Evolutionary conservation across 176 grass and related monocot species (phyloP), one percentile per base, ranked within the genome.

Genomic region (Oryza coarctata): DNA sequence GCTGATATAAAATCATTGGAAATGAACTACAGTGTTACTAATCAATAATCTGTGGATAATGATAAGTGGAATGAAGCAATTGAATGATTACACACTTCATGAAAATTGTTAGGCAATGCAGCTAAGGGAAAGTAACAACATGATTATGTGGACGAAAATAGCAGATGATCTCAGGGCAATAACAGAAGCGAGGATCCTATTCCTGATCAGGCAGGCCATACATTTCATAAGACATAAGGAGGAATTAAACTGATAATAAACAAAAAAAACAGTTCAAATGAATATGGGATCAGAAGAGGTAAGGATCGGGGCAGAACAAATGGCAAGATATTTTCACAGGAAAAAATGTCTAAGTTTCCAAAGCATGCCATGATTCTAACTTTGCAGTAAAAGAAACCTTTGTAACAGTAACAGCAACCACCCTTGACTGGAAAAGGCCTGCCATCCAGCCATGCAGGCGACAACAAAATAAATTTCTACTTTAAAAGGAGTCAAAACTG

Each of bases 261-360:
- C 20, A 85, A 57, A 80, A 70, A 80, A 70, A 52, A 50, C 68
- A 38, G n/a, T n/a, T 13, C 63, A 76, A 43, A 66, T 72, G 68
- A 65, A 65, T 72, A 84, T 65, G 80, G 33, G 11, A 84, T 60
- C 12, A 55, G 45, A 61, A 35, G 2, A 26, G 12, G 12, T 60
- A 83, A 62, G 17, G 28, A 66, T 15, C n/a, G 18, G 2, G 35
- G 36, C 12, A 32, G 65, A 22, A 26, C 27, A 50, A 26, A 75
- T 65, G 22, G 50, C 18, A 8, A 81, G 31, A 76, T 38, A 28
- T 69, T 61, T 34, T 66, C 6, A 62, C 28, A 41, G 13, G 6
- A 31, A 35, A 12, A 27, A 76, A 63, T 27, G 31, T 60, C 34
- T 75, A 33, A 68, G 38, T 77, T 30, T 63, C 7, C 41, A 40